A percentile compares a stretch with the other conserved stretches of the same genome.
Conservation (phyloP, 1,139 yeast genomes). For the Scheffersomyces quercinus region DNA sequence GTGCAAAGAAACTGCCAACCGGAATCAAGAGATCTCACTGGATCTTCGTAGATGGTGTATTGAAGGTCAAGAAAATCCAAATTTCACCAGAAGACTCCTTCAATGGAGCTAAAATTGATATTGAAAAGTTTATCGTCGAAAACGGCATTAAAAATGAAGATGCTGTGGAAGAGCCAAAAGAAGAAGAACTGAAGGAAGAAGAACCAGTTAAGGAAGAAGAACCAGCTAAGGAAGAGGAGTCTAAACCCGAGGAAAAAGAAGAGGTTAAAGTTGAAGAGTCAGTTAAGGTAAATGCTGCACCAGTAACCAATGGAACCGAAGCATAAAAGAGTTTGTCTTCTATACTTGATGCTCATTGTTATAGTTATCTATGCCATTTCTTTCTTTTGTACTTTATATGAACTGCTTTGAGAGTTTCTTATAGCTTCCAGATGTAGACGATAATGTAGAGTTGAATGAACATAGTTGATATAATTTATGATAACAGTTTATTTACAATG, state of each 20-base stretch:
- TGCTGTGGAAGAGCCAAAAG: constrained; percentile 4
- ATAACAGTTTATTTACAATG: no score
- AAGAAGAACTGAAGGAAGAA: not conserved
- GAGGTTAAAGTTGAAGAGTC: not conserved
- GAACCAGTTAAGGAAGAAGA: not conserved
- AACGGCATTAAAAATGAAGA: constrained; percentile 8
- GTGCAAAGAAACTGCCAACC: constrained; percentile 78
- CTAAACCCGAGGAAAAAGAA: not conserved
- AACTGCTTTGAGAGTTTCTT: no score
- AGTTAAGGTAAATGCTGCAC: not conserved
- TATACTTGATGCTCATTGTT: no score
- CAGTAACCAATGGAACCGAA: no score
- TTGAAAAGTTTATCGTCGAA: constrained; percentile 33
- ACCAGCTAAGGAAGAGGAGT: not conserved
- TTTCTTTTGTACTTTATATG: no score
- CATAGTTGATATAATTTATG: no score
- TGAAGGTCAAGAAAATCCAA: constrained; percentile 62
- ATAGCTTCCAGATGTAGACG: no score
- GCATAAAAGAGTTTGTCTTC: no score
- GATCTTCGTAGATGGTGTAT: constrained; percentile 78
- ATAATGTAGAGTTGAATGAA: no score
- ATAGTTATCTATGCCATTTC: no score
- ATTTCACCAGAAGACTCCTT: constrained; percentile 82
- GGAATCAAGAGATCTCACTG: constrained; percentile 89
- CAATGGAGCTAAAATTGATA: constrained; percentile 58